A percentile compares a stretch with the other conserved stretches of the same genome.
phyloP scores from a whole-genome alignment of 2,329 filamentous ascomycete genomes.

The Hymenoscyphus infarciens region DNA sequence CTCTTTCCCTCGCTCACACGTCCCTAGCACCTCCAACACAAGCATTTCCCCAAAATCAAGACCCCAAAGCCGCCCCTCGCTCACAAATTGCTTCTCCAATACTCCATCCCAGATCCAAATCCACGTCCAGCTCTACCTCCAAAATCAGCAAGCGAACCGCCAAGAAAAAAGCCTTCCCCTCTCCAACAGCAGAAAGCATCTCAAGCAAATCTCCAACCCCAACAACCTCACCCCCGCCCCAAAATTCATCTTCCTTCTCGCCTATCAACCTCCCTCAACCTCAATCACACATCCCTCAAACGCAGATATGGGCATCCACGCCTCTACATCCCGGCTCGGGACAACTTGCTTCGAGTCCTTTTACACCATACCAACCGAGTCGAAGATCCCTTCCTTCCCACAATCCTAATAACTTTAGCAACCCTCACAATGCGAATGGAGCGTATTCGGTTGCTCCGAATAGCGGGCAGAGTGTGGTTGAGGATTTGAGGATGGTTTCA shows the following conservation, averaged over 20 bases:
- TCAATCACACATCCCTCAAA: background rate
- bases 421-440: background rate
- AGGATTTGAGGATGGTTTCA: background rate
- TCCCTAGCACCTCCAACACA: background rate
- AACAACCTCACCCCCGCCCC: background rate
- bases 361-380: background rate
- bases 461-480: background rate
- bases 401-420: background rate
- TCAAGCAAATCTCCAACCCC: background rate
- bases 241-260: background rate
- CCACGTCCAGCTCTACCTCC: background rate
- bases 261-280: background rate
- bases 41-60: background rate
- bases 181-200: background rate
- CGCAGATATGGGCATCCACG: too few species aligned
- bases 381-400: background rate
- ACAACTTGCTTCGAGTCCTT: too few species aligned
- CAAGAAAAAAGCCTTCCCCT: background rate
- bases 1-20: background rate
- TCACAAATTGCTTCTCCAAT: background rate
- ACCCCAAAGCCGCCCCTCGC: background rate
- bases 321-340: too few species aligned
- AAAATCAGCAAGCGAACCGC: constrained; percentile 1
- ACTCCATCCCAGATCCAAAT: background rate
- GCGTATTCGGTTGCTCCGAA: background rate